Base-by-base conservation (phyloP, 2,329 filamentous ascomycete species). In the Sclerotinia spermophila region DNA sequence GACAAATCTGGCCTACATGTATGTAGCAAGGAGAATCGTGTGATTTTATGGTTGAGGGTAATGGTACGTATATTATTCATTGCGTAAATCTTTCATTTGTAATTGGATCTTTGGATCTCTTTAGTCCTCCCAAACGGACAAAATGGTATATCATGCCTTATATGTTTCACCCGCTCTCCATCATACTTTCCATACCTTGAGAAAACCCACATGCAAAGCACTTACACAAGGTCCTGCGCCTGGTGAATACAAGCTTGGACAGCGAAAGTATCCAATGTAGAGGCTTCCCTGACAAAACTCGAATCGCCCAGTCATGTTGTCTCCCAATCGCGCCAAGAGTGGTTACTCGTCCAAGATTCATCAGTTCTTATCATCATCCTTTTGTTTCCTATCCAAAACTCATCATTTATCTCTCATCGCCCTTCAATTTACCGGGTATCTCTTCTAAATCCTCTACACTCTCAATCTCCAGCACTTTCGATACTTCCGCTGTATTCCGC, bases 401-500 rank as follows among this genome's bases (percentile, higher is more conserved):
- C 66, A 62, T 62, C 30, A 0, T 4, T 42, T 40, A 69, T 44
- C n/a, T 53, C 21, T 73, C 48, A 69, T 51, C 71, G 1, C 69
- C 74, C 24, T 75, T 82, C 76, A 91, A 81, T 82, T 88, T 91
- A 74, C 86, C 83, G 71, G 94, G 92, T 73, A 98, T 89, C n/a
- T 91, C 89, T 74, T 92, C 89, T 76, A 98, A 79, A 69, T 97
- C 95, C 69, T 97, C 93, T 5, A 87, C 86, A 30, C 87, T 89
- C 76, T 92, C 89, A 64, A 98, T 89, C 81, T 98, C 95, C 73
- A 99, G 87, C 38, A 98, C 90, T 75, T 88, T 89, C 68, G 91
- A 90, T n/a, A 94, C 94, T 83, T 97, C 94, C 71, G 92, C 92
- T 69, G 93, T 96, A 79, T 93, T 97, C 74, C 94, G 89, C 91